Conservation (phyloP, 441 rosid species). For the Metrosideros polymorpha region DNA sequence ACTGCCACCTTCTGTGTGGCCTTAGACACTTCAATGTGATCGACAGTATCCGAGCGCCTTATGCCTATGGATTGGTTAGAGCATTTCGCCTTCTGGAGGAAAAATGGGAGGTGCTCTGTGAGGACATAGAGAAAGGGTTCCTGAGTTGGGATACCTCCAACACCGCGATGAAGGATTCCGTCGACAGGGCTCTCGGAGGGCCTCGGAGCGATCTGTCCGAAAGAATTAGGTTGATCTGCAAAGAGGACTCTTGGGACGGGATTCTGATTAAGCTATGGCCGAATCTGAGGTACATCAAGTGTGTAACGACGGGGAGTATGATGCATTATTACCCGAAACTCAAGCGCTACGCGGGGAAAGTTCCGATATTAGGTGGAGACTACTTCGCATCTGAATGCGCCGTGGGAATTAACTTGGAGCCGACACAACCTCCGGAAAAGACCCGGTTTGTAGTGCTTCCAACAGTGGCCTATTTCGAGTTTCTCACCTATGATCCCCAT, state of each 20-base stretch:
- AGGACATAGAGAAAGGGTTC: constrained; percentile 31
- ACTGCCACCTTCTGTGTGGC: constrained; percentile 44
- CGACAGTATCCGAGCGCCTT: constrained; percentile 27
- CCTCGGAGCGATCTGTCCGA: constrained; percentile 25
- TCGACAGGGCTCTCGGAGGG: constrained; percentile 23
- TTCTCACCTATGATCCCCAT: constrained; percentile 25
- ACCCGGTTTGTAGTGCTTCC: constrained; percentile 35
- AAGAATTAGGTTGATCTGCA: constrained; percentile 21
- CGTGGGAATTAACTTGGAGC: constrained; percentile 34
- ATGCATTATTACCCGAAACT: constrained; percentile 36
- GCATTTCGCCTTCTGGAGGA: constrained; percentile 24
- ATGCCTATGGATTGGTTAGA: constrained; percentile 24
- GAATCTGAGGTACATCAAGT: constrained; percentile 28
- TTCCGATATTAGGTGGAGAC: constrained; percentile 35
- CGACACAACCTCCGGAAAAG: constrained; percentile 22
- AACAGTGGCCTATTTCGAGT: constrained; percentile 38
- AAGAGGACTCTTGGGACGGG: constrained; percentile 25
- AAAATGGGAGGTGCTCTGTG: constrained; percentile 33
- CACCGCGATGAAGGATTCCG: constrained; percentile 25
- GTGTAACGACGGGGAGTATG: constrained; percentile 43
- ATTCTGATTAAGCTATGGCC: constrained; percentile 36
- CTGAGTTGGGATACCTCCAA: constrained; percentile 15
- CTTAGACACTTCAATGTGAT: constrained; percentile 23
- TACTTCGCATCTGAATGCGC: constrained; percentile 42
- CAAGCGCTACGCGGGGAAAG: constrained; percentile 28